Conservation (phyloP, 345 rosid genomes). For the Linum lewisii region DNA sequence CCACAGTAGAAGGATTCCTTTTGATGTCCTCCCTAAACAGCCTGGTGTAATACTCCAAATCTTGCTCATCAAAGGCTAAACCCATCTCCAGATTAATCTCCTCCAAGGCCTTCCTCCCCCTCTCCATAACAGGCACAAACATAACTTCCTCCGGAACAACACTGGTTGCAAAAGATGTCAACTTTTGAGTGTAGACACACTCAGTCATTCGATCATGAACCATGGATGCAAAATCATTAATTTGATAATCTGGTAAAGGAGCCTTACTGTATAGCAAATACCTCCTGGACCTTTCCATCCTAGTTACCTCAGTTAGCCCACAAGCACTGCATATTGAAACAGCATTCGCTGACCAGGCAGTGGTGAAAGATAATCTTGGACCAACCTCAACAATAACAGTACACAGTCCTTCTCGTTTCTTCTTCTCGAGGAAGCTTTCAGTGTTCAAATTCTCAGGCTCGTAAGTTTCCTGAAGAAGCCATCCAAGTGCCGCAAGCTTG, state of each 20-base stretch:
- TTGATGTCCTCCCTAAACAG: conserved; percentile 66
- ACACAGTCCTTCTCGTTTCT: conserved; percentile 50
- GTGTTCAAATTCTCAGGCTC: conserved; percentile 80
- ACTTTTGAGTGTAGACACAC: conserved; percentile 50
- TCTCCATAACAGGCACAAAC: conserved; percentile 75
- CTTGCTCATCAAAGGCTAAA: conserved; percentile 90
- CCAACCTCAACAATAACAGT: conserved; percentile 70
- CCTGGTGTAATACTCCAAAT: conserved; percentile 72
- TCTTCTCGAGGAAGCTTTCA: conserved; percentile 70
- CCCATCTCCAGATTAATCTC: conserved; percentile 92
- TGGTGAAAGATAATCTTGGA: conserved; percentile 77
- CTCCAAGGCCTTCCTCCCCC: conserved; percentile 69
- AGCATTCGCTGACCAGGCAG: conserved; percentile 93
- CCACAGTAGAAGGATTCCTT: conserved; percentile 79
- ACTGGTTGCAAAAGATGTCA: conserved; percentile 58
- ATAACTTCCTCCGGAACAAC: conserved; percentile 64
- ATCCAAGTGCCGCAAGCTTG: conserved; percentile 48
- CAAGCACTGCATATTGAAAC: conserved; percentile 76
- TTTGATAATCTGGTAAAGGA: conserved; percentile 40
- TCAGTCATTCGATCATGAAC: conserved; percentile 94
- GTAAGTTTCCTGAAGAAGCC: conserved; percentile 88
- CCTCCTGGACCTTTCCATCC: conserved; percentile 85
- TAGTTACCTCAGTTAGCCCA: conserved; percentile 63
- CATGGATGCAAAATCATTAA: conserved; percentile 59
- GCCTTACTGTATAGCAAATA: conserved; percentile 58